Conservation (phyloP, 1,139 yeast genomes). For the Hyphopichia buzzinii region DNA sequence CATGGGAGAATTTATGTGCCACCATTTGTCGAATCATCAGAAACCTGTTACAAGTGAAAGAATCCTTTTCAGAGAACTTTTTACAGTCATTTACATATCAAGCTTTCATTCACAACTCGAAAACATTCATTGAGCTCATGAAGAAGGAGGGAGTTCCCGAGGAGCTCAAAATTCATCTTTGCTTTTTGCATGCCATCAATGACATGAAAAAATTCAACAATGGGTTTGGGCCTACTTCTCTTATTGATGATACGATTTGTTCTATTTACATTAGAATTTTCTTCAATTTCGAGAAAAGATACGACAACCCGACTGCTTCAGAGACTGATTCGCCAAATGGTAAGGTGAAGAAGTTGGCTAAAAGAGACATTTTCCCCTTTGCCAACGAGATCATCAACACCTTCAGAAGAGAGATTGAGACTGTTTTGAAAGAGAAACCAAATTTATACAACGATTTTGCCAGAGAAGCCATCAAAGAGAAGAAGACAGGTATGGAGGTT, state of each 20-base stretch:
- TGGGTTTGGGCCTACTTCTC: conserved; percentile 80
- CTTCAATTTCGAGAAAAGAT: conserved; percentile 15
- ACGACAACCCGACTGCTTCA: conserved; percentile 2
- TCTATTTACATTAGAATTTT: conserved; percentile 58
- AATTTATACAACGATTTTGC: conserved; percentile 32
- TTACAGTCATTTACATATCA: conserved; percentile 47
- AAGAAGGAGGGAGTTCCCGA: conserved; percentile 29
- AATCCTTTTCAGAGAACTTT: conserved; percentile 52
- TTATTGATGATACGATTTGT: conserved; percentile 72
- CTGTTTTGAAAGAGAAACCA: conserved; percentile 28
- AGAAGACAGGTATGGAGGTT: neutral
- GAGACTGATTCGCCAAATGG: conserved; percentile 29
- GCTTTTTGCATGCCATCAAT: conserved; percentile 51
- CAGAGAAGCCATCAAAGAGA: conserved; percentile 3
- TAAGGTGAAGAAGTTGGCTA: conserved; percentile 39
- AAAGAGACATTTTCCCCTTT: conserved; percentile 44
- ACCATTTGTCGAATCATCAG: conserved; percentile 50
- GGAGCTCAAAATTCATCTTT: conserved; percentile 30
- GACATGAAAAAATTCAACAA: conserved; percentile 73
- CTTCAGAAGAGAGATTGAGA: conserved; percentile 31
- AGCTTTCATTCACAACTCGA: conserved; percentile 43
- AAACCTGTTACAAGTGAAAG: conserved; percentile 42
- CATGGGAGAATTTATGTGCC: conserved; percentile 64
- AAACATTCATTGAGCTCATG: conserved; percentile 28
- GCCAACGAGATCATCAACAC: conserved; percentile 34